Conservation (phyloP, 2,329 filamentous ascomycete species). For the Ophiostoma pallidulum region DNA sequence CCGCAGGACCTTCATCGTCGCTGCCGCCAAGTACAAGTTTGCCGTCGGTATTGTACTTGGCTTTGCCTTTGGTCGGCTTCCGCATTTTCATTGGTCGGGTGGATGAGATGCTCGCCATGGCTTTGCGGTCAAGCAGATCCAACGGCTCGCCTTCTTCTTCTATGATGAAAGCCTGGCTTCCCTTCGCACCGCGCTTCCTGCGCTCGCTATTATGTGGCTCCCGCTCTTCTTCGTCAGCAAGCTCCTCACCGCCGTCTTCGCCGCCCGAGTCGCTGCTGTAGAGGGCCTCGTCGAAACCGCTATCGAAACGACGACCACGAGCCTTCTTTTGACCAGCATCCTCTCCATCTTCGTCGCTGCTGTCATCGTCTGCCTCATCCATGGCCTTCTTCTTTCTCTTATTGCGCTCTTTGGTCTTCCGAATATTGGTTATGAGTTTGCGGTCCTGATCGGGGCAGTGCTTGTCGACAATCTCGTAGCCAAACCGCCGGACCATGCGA, state of each 20-base stretch:
- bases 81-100: constrained; percentile 66
- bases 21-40: constrained; percentile 60
- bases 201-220: constrained; percentile 18
- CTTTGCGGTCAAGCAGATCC: constrained; percentile 80
- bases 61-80: constrained; percentile 51
- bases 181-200: constrained; percentile 44
- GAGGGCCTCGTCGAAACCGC: constrained; percentile 91
- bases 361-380: constrained; percentile 37
- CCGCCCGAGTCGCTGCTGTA: constrained; percentile 62
- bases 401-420: constrained; percentile 83
- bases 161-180: constrained; percentile 72
- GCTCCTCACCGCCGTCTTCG: constrained; percentile 33
- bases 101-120: constrained; percentile 85
- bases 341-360: constrained; percentile 43
- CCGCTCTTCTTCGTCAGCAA: not conserved
- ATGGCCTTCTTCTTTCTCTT: constrained; percentile 78
- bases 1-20: constrained; percentile 40
- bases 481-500: constrained; percentile 85
- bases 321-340: constrained; percentile 40
- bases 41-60: constrained; percentile 65
- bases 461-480: constrained; percentile 68
- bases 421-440: constrained; percentile 88
- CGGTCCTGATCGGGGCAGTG: constrained; percentile 76
- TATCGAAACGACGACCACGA: constrained; percentile 63
- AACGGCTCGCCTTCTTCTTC: constrained; percentile 93